Percentiles rank a stretch among this genome's conserved stretches.
phyloP scores from a whole-genome alignment of 2,329 filamentous ascomycete genomes.

The Colletotrichum horii region DNA sequence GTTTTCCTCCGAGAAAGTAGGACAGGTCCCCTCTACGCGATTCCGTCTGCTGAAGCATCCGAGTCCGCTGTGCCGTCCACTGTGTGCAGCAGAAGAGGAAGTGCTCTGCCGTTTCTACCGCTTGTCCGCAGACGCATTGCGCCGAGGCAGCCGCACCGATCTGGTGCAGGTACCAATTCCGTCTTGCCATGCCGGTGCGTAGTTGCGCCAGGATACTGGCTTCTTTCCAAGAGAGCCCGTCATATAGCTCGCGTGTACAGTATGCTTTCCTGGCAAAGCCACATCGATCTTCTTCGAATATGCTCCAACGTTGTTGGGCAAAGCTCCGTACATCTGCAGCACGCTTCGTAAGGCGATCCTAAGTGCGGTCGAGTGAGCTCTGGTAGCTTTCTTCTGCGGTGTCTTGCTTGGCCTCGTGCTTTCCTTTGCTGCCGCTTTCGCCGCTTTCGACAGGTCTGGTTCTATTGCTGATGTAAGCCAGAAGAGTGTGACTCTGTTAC shows the following conservation, averaged over 20 bases:
- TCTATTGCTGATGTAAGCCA: neutral
- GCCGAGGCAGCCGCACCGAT: conserved; percentile 3
- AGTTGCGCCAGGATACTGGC: too few species aligned
- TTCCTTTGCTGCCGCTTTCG: neutral
- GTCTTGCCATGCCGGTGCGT: too few species aligned
- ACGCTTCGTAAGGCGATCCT: neutral
- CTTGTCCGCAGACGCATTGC: conserved; percentile 17
- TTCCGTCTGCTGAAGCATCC: neutral
- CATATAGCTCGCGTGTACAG: conserved; percentile 23
- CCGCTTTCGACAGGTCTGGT: neutral
- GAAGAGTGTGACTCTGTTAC: neutral
- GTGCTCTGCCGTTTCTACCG: conserved; percentile 26
- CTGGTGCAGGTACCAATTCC: conserved; percentile 21
- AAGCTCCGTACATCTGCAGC: neutral
- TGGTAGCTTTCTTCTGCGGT: neutral
- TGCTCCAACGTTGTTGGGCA: neutral
- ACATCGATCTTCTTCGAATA: neutral
- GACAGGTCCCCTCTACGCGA: neutral
- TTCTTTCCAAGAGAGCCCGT: conserved; percentile 22
- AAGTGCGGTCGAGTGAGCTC: neutral
- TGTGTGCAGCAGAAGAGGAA: conserved; percentile 23
- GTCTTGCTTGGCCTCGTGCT: neutral
- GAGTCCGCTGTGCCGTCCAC: conserved; percentile 23
- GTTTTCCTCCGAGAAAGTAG: neutral
- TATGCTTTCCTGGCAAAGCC: conserved; percentile 19